Base-by-base conservation (phyloP, 2,329 filamentous ascomycete species). In the Curvularia spicifera region DNA sequence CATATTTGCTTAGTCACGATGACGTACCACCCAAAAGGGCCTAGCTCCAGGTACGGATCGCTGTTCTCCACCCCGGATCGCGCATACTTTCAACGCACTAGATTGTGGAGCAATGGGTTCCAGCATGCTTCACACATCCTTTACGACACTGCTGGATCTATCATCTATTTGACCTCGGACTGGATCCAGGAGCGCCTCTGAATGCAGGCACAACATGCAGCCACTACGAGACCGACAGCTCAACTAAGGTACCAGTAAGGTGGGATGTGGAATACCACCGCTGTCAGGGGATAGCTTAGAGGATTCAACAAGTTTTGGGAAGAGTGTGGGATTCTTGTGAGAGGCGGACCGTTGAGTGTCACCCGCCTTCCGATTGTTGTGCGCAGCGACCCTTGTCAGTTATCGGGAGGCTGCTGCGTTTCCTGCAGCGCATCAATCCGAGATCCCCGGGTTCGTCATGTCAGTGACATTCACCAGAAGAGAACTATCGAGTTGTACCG, bases 1-100 rank as follows among this genome's bases (percentile, higher is more conserved):
- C 48, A 42, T 15, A n/a, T 13, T 5, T 15, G 57, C 53, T 69
- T 63, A 68, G 67, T 69, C 67, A 67, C 29, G 52, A 39, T 60
- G 60, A 69, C 54, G 60, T 64, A 43, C 33, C 35, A 18, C 44
- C 40, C 48, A 39, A 51, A 50, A 4, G 10, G 37, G 57, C 18
- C 31, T 57, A 60, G 57, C 54, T 39, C 13, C 57, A 53, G 49
- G 53, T 51, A 60, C 57, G 29, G 18, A 37, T 22, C 44, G 57
- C 57, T 26, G 29, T 48, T 56, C 43, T 59, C 43, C 48, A 52
- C 51, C 45, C 44, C 33, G 37, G 44, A 55, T 61, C 57, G 56
- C 31, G 53, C 55, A 60, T 53, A 52, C 47, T 46, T 39, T 37
- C 51, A 20, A 47, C 35, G 33, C 59, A 53, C 56, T 58, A 52